Evolutionary conservation across 306 rosid species (phyloP).

Genomic region (Dryas alaskensis): DNA sequence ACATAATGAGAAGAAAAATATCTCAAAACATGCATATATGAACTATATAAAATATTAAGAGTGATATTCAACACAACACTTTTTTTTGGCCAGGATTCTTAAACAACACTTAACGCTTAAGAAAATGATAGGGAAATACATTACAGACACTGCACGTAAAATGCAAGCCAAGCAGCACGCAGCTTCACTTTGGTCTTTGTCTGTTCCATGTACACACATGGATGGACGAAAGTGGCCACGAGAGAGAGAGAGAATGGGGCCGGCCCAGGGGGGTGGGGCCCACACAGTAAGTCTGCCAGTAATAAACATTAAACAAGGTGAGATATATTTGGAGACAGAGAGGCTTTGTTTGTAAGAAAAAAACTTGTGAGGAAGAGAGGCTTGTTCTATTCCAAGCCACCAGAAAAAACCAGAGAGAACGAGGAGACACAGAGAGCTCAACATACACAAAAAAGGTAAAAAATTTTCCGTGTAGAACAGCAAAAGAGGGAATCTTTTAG

Average conservation of each 20-base stretch:
- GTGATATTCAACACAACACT: not conserved
- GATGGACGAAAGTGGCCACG: not conserved
- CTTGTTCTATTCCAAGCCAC: slow-evolving; percentile 5
- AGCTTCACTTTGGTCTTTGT: not conserved
- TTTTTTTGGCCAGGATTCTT: not conserved
- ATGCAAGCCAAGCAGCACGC: not conserved
- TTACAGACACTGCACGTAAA: not conserved
- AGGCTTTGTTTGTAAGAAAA: not conserved
- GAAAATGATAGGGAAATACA: not conserved
- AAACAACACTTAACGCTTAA: not conserved
- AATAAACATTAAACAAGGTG: not conserved
- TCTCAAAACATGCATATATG: no score
- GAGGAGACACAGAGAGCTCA: slow-evolving; percentile 22
- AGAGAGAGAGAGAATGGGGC: not conserved
- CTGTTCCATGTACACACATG: not conserved
- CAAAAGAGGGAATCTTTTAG: not conserved
- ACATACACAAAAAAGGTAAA: not conserved
- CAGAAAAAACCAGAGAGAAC: not conserved
- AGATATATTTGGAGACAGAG: not conserved
- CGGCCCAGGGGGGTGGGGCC: not conserved
- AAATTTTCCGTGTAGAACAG: not conserved
- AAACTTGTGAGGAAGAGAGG: not conserved
- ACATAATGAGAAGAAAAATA: no score
- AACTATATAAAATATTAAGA: no score
- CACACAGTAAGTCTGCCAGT: not conserved